A percentile compares a stretch with the other conserved stretches of the same genome.
These are phyloP conservation scores for Candida xiaguanensis DNA, from an alignment of 805 yeast genomes.

Conservation along the genomic window DNA sequence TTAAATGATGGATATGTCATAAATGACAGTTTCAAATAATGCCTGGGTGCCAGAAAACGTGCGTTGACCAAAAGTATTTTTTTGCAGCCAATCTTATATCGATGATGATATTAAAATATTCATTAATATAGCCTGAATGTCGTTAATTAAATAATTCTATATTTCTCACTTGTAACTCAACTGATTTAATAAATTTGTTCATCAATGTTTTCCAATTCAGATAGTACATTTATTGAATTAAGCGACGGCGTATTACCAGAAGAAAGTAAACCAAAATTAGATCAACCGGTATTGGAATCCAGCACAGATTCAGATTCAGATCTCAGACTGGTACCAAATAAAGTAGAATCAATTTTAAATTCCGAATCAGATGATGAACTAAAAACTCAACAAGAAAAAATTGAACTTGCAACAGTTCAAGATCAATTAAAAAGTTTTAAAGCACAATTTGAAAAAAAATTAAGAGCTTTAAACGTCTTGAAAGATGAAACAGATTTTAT, in stretches of 20 bases:
- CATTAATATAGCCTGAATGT: too few relatives aligned
- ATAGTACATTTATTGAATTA: constrained; percentile 35
- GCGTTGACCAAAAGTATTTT: too few relatives aligned
- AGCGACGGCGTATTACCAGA: constrained; percentile 49
- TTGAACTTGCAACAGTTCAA: constrained; percentile 91
- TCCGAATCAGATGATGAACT: constrained; percentile 35
- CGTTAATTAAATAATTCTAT: too few relatives aligned
- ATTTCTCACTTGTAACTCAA: too few relatives aligned
- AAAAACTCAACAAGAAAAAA: constrained; percentile 54
- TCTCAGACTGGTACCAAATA: constrained; percentile 40
- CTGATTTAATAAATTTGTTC: too few relatives aligned
- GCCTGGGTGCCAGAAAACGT: too few relatives aligned
- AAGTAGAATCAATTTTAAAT: constrained; percentile 36
- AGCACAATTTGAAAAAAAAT: constrained; percentile 93
- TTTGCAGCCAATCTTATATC: too few relatives aligned
- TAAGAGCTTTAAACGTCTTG: constrained; percentile 87
- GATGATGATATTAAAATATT: too few relatives aligned
- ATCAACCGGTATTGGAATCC: constrained; percentile 8
- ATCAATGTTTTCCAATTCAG: constrained; percentile 42
- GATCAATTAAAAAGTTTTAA: constrained; percentile 98
- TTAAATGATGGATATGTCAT: too few relatives aligned
- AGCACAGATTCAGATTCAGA: constrained; percentile 46
- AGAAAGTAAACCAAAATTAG: constrained; percentile 25
- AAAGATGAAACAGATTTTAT: constrained; percentile 84
- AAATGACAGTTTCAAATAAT: too few relatives aligned